Evolutionary conservation across 495 filamentous ascomycete genomes (phyloP).

Genomic region (Talaromyces proteolyticus): DNA sequence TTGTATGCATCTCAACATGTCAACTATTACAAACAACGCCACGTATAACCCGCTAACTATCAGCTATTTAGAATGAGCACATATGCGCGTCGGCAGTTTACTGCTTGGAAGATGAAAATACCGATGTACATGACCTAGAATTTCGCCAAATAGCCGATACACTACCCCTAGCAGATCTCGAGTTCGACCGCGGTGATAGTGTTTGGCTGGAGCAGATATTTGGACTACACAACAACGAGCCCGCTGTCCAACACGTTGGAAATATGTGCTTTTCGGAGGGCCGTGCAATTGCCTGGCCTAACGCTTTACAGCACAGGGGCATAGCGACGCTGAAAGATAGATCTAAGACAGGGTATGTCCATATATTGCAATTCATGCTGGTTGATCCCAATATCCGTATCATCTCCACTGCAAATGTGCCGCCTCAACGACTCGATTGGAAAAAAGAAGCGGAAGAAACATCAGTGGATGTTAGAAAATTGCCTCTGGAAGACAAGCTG

Average conservation of each 20-base stretch:
- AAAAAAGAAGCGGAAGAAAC: slow-evolving; percentile 14
- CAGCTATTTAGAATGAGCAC: slow-evolving; percentile 28
- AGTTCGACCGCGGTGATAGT: slow-evolving; percentile 18
- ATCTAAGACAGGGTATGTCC: slow-evolving; percentile 39
- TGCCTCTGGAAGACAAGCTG: slow-evolving; percentile 21
- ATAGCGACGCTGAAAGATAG: slow-evolving; percentile 40
- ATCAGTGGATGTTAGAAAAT: slow-evolving; percentile 12
- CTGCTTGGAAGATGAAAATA: slow-evolving; percentile 18
- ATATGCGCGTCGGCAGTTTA: slow-evolving; percentile 28
- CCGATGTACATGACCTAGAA: slow-evolving; percentile 12
- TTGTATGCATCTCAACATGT: slow-evolving; percentile 13
- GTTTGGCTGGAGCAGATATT: slow-evolving; percentile 28
- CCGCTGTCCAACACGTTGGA: slow-evolving; percentile 26
- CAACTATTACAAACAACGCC: not conserved
- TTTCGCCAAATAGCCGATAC: slow-evolving; percentile 26
- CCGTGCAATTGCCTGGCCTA: slow-evolving; percentile 25
- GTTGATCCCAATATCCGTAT: slow-evolving; percentile 49
- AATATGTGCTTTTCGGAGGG: slow-evolving; percentile 13
- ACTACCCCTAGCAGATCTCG: slow-evolving; percentile 20
- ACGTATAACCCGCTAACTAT: not conserved
- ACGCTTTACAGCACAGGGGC: slow-evolving; percentile 42
- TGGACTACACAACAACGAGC: slow-evolving; percentile 21
- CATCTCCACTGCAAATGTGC: slow-evolving; percentile 50
- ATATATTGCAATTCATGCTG: slow-evolving; percentile 46
- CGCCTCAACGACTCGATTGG: slow-evolving; percentile 44